phyloP scores from a whole-genome alignment of 352 stramenopile genomes.

The Phytophthora citrophthora region DNA sequence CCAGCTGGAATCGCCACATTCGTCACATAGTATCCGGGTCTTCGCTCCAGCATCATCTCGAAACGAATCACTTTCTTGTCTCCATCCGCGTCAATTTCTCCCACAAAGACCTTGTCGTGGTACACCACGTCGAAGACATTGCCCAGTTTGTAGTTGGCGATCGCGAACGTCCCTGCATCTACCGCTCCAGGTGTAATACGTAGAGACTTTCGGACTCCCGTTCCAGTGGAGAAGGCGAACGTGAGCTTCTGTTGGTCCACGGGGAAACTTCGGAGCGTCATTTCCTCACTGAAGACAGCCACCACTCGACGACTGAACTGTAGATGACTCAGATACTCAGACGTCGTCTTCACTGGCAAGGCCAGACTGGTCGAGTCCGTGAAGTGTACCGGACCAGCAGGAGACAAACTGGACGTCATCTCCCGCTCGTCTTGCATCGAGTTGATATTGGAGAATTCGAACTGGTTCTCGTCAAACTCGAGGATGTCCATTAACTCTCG shows the following conservation, averaged over 20 bases:
- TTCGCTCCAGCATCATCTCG: conserved; percentile 64
- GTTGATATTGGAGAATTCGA: conserved; percentile 53
- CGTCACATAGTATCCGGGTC: conserved; percentile 62
- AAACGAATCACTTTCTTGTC: conserved; percentile 56
- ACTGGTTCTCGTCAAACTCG: conserved; percentile 47
- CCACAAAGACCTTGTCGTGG: conserved; percentile 59
- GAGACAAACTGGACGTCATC: conserved; percentile 37
- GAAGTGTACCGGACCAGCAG: conserved; percentile 35
- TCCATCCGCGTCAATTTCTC: conserved; percentile 40
- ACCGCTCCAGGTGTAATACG: conserved; percentile 36
- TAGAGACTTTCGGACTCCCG: conserved; percentile 42
- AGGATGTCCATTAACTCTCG: conserved; percentile 47
- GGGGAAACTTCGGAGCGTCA: conserved; percentile 62
- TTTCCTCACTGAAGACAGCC: conserved; percentile 62
- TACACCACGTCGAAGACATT: conserved; percentile 65
- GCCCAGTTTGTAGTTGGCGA: conserved; percentile 58
- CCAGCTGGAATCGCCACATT: conserved; percentile 54
- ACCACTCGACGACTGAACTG: conserved; percentile 49
- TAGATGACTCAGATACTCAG: conserved; percentile 39
- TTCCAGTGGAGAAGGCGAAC: conserved; percentile 49
- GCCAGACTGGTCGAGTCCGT: conserved; percentile 31
- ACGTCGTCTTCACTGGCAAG: conserved; percentile 16
- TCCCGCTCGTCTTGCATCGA: conserved; percentile 41
- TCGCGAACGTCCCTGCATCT: conserved; percentile 51
- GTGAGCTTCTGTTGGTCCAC: conserved; percentile 69